phyloP scores from a whole-genome alignment of 2,329 filamentous ascomycete species.

The Ilyonectria sp. region DNA sequence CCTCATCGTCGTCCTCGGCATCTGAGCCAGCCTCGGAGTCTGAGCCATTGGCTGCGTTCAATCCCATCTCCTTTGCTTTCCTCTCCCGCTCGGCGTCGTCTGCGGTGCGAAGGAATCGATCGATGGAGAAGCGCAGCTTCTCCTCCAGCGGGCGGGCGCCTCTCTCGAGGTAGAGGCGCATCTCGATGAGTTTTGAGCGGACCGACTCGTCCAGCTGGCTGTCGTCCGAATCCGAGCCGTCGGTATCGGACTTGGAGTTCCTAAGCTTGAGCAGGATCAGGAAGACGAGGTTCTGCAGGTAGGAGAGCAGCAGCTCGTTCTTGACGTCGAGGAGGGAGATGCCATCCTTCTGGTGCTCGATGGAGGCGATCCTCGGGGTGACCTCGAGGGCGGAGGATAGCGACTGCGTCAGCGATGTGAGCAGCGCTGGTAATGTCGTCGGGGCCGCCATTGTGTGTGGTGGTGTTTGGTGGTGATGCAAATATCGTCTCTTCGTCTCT shows the following conservation, averaged over 20 bases:
- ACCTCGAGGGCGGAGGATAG: slow-evolving; percentile 77
- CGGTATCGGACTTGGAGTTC: slow-evolving; percentile 57
- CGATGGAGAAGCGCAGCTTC: slow-evolving; percentile 94
- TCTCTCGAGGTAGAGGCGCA: slow-evolving; percentile 93
- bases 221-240: slow-evolving; percentile 49
- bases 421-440: slow-evolving; percentile 63
- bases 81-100: slow-evolving; percentile 76
- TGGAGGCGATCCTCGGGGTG: slow-evolving; percentile 71
- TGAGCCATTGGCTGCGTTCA: slow-evolving; percentile 44
- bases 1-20: slow-evolving; percentile 52
- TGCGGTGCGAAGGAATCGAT: slow-evolving; percentile 91
- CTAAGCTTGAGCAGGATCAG: slow-evolving; percentile 86
- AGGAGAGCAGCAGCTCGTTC: slow-evolving; percentile 96
- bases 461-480: slow-evolving; percentile 43
- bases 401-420: slow-evolving; percentile 71
- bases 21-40: slow-evolving; percentile 48
- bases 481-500: slow-evolving; percentile 20
- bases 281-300: slow-evolving; percentile 94
- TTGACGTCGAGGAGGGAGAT: slow-evolving; percentile 96
- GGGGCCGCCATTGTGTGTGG: slow-evolving; percentile 62
- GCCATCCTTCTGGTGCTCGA: slow-evolving; percentile 85
- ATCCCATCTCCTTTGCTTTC: slow-evolving; percentile 52
- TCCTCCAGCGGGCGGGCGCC: slow-evolving; percentile 92
- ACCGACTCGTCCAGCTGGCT: slow-evolving; percentile 74
- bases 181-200: slow-evolving; percentile 88